phyloP scores from a whole-genome alignment of 345 rosid species.

The Populus pruinosa region DNA sequence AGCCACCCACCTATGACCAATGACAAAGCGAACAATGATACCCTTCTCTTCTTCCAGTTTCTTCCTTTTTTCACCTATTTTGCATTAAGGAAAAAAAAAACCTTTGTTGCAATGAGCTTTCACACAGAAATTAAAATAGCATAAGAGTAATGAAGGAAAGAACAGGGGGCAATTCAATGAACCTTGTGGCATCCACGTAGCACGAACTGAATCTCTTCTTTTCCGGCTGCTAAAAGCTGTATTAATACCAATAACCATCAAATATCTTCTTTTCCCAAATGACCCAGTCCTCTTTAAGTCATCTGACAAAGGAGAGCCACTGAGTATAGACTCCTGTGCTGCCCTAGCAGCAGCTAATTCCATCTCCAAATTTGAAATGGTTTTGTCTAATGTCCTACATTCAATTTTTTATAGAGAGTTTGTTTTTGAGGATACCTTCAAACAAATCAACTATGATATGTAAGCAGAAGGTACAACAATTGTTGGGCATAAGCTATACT shows the following conservation, averaged over 20 bases:
- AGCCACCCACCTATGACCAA: slow-evolving; percentile 79
- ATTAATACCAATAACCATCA: slow-evolving; percentile 93
- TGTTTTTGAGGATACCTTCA: too few relatives aligned
- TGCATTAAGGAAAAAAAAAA: neutral
- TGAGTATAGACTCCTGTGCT: slow-evolving; percentile 73
- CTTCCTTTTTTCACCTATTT: slow-evolving; percentile 72
- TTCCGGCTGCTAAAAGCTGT: slow-evolving; percentile 94
- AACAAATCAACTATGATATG: too few relatives aligned
- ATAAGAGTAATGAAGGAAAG: neutral
- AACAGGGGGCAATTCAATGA: slow-evolving; percentile 11
- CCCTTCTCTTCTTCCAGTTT: slow-evolving; percentile 98
- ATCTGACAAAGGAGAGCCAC: slow-evolving; percentile 74
- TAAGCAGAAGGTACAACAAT: too few relatives aligned
- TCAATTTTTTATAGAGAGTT: too few relatives aligned
- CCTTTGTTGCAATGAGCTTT: neutral
- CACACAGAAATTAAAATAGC: neutral
- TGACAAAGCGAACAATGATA: slow-evolving; percentile 86
- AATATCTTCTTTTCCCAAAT: slow-evolving; percentile 49
- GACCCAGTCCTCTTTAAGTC: slow-evolving; percentile 46
- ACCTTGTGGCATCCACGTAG: slow-evolving; percentile 99
- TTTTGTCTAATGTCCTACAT: slow-evolving; percentile 66
- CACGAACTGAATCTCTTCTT: slow-evolving; percentile 91
- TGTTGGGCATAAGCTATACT: slow-evolving; percentile 13
- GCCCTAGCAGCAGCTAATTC: slow-evolving; percentile 85
- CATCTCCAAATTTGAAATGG: slow-evolving; percentile 76